Evolutionary conservation across 2,329 filamentous ascomycete species (phyloP), one percentile per base, ranked within the genome.

Genomic region (Calycina herbarum): DNA sequence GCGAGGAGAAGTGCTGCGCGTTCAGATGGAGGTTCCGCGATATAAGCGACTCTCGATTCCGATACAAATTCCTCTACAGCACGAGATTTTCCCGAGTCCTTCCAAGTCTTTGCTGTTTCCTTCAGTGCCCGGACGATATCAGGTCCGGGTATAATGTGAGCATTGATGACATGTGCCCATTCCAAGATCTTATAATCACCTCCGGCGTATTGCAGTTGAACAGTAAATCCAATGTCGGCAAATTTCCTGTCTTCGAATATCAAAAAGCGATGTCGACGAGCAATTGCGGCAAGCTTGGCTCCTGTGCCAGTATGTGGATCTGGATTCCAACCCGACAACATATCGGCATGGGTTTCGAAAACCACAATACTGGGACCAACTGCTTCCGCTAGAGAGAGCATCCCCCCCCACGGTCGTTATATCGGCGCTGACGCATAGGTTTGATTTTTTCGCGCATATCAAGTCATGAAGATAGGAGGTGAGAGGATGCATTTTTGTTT

Each of bases 171-270:
- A 75, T 89, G 86, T 8, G 86, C 86, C 86, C 86, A 89, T 70
- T 91, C 87, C 64, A 91, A 89, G 76, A 93, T 91, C 73, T 87
- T 85, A 17, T 90, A 85, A 1, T 87, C 85, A 68, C 90, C 90
- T 51, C 83, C 85, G 61, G 86, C 88, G 80, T 92, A 93, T 77
- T 93, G 90, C 79, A 90, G 83, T 79, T 93, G 89, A 24, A 92
- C 89, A 8, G 90, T 93, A 78, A 89, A 91, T 73, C 90, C 90
- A 76, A 93, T 93, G 74, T 93, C 90, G 74, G 90, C 89, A 78
- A 92, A 93, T 76, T 93, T 93, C 76, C 90, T 88, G 77, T 93
- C 90, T 77, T 93, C 90, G 74, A 93, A 93, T 72, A 93, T 89
- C 69, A 93, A 84, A 75, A 88, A 88, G 59, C 85, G 85, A 71